These are phyloP conservation scores for Coemansia sp. DNA, from an alignment of 192 early-diverging fungal genomes.

Conservation along the genomic window DNA sequence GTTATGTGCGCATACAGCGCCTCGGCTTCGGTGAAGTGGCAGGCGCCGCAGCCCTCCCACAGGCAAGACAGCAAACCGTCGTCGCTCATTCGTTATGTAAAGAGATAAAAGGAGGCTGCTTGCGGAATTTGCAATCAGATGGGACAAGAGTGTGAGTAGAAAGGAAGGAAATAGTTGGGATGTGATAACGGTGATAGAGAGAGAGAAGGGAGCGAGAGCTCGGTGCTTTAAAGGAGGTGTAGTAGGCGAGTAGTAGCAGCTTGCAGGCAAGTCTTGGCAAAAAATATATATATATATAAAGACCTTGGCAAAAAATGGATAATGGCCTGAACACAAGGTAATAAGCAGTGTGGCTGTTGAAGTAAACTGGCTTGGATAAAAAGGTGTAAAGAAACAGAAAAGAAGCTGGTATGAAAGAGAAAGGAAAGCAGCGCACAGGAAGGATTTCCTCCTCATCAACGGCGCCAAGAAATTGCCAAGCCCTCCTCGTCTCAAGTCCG, in stretches of 20 bases:
- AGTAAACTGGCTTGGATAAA: background rate
- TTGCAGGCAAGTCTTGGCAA: constrained; percentile 1
- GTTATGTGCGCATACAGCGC: constrained; percentile 84
- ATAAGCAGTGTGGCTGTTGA: constrained; percentile 8
- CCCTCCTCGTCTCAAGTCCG: constrained; percentile 8
- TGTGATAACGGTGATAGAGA: background rate
- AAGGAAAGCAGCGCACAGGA: background rate
- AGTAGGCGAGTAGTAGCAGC: background rate
- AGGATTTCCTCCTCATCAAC: constrained; percentile 3
- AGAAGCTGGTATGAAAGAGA: background rate
- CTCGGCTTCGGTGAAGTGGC: constrained; percentile 76
- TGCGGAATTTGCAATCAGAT: background rate
- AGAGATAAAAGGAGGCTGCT: background rate
- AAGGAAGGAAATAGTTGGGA: background rate
- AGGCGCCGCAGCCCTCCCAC: constrained; percentile 42
- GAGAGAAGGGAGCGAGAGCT: background rate
- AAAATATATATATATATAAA: background rate
- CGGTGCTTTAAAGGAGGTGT: constrained; percentile 1
- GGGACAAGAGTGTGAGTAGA: background rate
- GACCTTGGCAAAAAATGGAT: constrained; percentile 6
- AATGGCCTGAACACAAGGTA: constrained; percentile 1
- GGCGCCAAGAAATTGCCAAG: constrained; percentile 12
- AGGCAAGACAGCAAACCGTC: constrained; percentile 36
- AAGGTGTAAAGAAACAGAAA: background rate
- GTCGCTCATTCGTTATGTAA: constrained; percentile 22